Evolutionary conservation across 1,139 yeast species (phyloP), one percentile per base, ranked within the genome.

Genomic region (Torulaspora pretoriensis): DNA sequence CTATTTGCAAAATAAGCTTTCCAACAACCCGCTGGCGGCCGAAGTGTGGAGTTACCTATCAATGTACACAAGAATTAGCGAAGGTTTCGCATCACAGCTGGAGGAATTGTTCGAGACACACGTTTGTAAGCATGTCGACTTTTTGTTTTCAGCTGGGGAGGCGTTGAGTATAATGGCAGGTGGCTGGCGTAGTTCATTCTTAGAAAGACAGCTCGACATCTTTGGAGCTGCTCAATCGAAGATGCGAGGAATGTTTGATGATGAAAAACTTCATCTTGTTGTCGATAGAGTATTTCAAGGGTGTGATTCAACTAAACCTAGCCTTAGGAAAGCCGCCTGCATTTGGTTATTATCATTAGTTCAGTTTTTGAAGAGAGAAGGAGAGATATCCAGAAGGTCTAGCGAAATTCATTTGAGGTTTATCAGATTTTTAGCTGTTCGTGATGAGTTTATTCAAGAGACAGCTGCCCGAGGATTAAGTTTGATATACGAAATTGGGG

Each of bases 381-480:
- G 70, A 0, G 63, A 63, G 0, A 67, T 85, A 1, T 35, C 29
- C 5, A 43, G 40, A 1, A 45, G 43, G n/a, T 54, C 58, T 5
- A 64, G 68, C 43, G 68, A 65, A 1, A 78, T 89, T 33, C 97
- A 92, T 61, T 60, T 75, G 8, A 69, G 85, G 0, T 89, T 92
- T 56, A 77, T 83, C 86, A 72, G 75, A 49, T 85, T 84, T 56
- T 70, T 89, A 47, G 81, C 86, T 0, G 94, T 84, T 51, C 70
- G 81, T 46, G 96, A 89, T 59, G 96, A 90, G 35, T 68, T 89
- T 23, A 73, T 90, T 16, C 97, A 90, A 61, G 97, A 92, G 52
- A 77, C 95, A 10, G 97, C 97, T 0, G 83, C 96, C 0, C 73
- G 95, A 55, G 98, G 97, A 2, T 71, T 92, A 44, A 80, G 90